Evolutionary conservation across 192 early-diverging fungal species (phyloP).

Genomic region (Gonapodya prolifera): DNA sequence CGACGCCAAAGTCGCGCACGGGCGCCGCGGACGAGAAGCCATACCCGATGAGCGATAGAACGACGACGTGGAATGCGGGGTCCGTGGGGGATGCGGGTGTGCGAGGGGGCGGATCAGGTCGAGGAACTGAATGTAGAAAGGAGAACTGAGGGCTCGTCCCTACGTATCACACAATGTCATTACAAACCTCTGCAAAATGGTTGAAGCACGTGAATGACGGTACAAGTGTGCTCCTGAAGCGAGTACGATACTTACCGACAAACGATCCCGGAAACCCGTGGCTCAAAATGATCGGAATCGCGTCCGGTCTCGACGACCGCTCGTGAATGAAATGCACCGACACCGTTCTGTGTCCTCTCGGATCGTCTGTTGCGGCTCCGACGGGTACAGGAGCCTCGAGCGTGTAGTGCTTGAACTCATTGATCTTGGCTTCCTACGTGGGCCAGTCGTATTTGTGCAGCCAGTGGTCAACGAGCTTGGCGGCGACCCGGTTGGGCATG

Average conservation of each 20-base stretch:
- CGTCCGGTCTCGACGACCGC: slow-evolving; percentile 15
- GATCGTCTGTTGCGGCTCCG: not conserved
- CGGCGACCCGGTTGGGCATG: not conserved
- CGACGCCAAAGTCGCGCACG: not conserved
- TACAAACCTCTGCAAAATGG: too few relatives aligned
- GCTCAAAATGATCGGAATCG: slow-evolving; percentile 41
- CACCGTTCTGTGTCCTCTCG: not conserved
- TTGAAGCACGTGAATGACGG: too few relatives aligned
- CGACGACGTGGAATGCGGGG: slow-evolving; percentile 42
- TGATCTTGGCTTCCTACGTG: not conserved
- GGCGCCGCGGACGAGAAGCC: slow-evolving; percentile 29
- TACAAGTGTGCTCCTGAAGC: too few relatives aligned
- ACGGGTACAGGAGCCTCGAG: not conserved
- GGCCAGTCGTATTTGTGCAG: not conserved
- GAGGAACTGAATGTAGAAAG: slow-evolving; percentile 27
- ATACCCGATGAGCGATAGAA: slow-evolving; percentile 51
- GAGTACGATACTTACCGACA: slow-evolving; percentile 8
- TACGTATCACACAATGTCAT: too few relatives aligned
- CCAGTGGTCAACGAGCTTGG: not conserved
- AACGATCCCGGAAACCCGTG: slow-evolving; percentile 57
- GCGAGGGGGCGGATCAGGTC: slow-evolving; percentile 33
- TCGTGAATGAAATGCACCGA: slow-evolving; percentile 11
- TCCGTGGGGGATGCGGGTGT: slow-evolving; percentile 9
- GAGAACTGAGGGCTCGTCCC: too few relatives aligned
- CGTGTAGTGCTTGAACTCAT: not conserved